These are phyloP conservation scores for Nephromyces sp. DNA, from an alignment of 169 alveolate genomes.

Conservation along the genomic window DNA sequence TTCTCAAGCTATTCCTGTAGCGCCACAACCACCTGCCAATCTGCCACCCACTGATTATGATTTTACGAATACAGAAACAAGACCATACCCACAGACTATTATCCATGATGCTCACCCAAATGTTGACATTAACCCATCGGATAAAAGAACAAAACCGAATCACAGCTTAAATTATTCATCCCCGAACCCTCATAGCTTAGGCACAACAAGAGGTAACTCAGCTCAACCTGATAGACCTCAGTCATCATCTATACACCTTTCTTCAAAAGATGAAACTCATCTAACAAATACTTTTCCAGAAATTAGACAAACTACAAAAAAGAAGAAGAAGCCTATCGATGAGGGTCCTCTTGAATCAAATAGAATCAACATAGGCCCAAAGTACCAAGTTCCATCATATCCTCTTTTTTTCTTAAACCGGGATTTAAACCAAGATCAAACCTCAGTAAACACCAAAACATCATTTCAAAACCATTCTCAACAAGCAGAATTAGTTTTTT, in stretches of 20 bases:
- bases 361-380: slow-evolving; percentile 58
- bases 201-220: not conserved
- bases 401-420: slow-evolving; percentile 67
- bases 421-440: slow-evolving; percentile 32
- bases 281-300: too few relatives aligned
- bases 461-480: slow-evolving; percentile 6
- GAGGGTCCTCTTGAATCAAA: slow-evolving; percentile 25
- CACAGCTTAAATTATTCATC: not conserved
- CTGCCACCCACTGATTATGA: too few relatives aligned
- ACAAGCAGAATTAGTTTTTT: slow-evolving; percentile 62
- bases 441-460: slow-evolving; percentile 6
- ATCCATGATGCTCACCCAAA: too few relatives aligned
- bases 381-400: slow-evolving; percentile 65
- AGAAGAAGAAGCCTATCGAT: slow-evolving; percentile 12
- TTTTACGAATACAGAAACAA: too few relatives aligned
- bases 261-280: too few relatives aligned
- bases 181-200: not conserved
- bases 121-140: too few relatives aligned
- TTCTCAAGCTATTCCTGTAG: not conserved
- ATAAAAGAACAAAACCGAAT: too few relatives aligned
- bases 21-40: not conserved
- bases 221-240: not conserved
- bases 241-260: not conserved
- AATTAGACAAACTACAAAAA: not conserved
- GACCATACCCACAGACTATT: too few relatives aligned